Base-by-base conservation (phyloP, 1,139 yeast species). In the Ogataea hybrid region DNA sequence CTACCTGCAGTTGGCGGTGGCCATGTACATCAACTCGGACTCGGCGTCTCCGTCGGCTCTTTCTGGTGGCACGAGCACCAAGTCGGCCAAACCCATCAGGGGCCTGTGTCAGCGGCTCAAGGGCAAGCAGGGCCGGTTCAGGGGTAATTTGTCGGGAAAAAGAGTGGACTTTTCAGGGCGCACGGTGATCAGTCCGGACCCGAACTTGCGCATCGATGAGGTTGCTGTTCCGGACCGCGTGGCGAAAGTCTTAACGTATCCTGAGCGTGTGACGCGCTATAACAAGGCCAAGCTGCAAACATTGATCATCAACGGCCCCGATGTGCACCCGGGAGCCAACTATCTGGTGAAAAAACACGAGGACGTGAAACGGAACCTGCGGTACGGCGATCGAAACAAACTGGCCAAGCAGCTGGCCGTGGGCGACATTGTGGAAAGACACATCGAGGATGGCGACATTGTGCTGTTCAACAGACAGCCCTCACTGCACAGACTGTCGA, bases 111-210 rank as follows among this genome's bases (percentile, higher is more conserved):
- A 94, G 68, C 80, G 99, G 62, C 73, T 94, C 50, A 94, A 94
- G 69, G 99, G 99, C 64, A 94, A 94, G 58, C 98, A 92, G 65
- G 99, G 99, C 58, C 84, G 99, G 62, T 94, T 94, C 68, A 78
- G 99, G 72, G 99, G 99, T 52, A 94, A 94, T 61, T 70, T 94
- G 54, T 89, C 97, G 1, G 99, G 99, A 65, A 94, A 94, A 65
- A 86, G 99, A 71, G 99, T 94, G 32, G 99, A 94, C 65, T 94
- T 94, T 63, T 90, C 97, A 0, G 98, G 95, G 40, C 80, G 99
- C 71, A 94, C 98, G 0, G 99, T 94, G 55, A 92, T 94, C 62
- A 92, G 98, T 1, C 99, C 99, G 0, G 99, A 94, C 69, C 99
- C 98, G 25, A 94, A 94, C 64, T 72, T 94, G 55, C 74, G 84